Conservation (phyloP, 1,284 basidiomycete genomes). For the Phellopilus nigrolimitatus region DNA sequence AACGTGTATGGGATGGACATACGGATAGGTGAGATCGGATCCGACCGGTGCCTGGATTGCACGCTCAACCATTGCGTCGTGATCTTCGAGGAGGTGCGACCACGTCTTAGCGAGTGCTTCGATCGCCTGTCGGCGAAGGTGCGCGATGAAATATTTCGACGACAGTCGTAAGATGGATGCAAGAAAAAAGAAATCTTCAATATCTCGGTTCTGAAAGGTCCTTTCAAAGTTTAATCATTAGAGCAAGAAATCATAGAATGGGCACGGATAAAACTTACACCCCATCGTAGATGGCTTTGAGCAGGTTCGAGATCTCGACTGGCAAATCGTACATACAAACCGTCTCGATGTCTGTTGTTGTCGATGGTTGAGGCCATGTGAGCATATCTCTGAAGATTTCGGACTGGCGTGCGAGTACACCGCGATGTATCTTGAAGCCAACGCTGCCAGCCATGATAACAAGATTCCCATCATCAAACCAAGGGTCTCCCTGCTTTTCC, state of each 20-base stretch:
- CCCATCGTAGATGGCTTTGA: constrained; percentile 55
- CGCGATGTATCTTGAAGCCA: constrained; percentile 40
- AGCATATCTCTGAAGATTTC: constrained; percentile 59
- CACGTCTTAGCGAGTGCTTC: constrained; percentile 46
- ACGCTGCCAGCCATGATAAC: constrained; percentile 20
- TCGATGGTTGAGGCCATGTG: constrained; percentile 41
- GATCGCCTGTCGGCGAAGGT: constrained; percentile 46
- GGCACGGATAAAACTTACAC: constrained; percentile 36
- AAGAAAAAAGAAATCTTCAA: constrained; percentile 50
- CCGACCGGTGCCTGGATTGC: constrained; percentile 41
- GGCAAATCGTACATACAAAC: constrained; percentile 51
- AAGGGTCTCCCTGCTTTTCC: constrained; percentile 13
- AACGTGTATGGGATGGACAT: constrained; percentile 55
- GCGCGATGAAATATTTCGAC: constrained; percentile 52
- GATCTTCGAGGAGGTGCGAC: constrained; percentile 48
- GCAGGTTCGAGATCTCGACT: constrained; percentile 46
- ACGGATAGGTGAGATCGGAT: constrained; percentile 46
- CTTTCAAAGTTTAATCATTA: constrained; percentile 21
- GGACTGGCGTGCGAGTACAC: constrained; percentile 54
- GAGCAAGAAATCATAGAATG: not conserved
- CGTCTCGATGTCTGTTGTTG: constrained; percentile 35
- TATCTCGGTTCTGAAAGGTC: constrained; percentile 35
- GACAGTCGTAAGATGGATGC: constrained; percentile 50
- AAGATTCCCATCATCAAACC: constrained; percentile 25
- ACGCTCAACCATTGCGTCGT: constrained; percentile 50